A percentile compares a stretch with the other conserved stretches of the same genome.
phyloP scores from a whole-genome alignment of 2,329 filamentous ascomycete genomes.

The Fusarium sarcochroum region DNA sequence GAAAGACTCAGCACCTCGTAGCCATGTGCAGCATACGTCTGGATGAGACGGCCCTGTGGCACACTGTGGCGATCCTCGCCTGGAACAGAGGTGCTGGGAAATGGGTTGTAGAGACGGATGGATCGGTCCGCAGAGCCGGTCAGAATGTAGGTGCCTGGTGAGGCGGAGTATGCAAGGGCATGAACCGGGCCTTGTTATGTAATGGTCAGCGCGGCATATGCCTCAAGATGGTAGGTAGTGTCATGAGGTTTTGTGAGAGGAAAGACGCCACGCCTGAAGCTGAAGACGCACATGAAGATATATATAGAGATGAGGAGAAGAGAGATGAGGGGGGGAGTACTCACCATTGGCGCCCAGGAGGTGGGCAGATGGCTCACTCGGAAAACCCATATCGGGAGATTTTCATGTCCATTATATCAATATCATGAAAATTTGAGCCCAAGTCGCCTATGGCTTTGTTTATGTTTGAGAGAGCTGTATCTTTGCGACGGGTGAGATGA shows the following conservation, averaged over 20 bases:
- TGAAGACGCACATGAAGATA: slow-evolving; percentile 10
- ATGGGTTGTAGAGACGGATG: slow-evolving; percentile 88
- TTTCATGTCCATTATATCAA: slow-evolving; percentile 42
- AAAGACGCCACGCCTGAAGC: slow-evolving; percentile 36
- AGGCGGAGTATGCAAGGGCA: slow-evolving; percentile 79
- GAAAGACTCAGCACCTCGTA: slow-evolving; percentile 90
- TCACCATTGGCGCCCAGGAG: slow-evolving; percentile 71
- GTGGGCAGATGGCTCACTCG: slow-evolving; percentile 66
- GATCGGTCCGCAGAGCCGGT: slow-evolving; percentile 88
- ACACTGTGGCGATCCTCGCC: slow-evolving; percentile 48
- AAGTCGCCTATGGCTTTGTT: not conserved
- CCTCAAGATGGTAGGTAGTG: slow-evolving; percentile 9
- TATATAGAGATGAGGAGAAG: not conserved
- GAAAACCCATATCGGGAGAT: slow-evolving; percentile 59
- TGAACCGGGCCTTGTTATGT: slow-evolving; percentile 74
- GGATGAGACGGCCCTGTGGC: slow-evolving; percentile 76
- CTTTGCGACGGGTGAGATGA: slow-evolving; percentile 5
- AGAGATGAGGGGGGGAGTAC: slow-evolving; percentile 34
- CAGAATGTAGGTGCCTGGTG: slow-evolving; percentile 82
- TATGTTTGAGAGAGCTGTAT: not conserved
- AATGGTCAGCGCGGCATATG: slow-evolving; percentile 34
- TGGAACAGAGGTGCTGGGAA: slow-evolving; percentile 60
- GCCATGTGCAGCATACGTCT: slow-evolving; percentile 90
- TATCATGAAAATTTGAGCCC: not conserved
- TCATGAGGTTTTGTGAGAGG: not conserved